Evolutionary conservation across 2,329 filamentous ascomycete genomes (phyloP).

Genomic region (Hortaea sp.): DNA sequence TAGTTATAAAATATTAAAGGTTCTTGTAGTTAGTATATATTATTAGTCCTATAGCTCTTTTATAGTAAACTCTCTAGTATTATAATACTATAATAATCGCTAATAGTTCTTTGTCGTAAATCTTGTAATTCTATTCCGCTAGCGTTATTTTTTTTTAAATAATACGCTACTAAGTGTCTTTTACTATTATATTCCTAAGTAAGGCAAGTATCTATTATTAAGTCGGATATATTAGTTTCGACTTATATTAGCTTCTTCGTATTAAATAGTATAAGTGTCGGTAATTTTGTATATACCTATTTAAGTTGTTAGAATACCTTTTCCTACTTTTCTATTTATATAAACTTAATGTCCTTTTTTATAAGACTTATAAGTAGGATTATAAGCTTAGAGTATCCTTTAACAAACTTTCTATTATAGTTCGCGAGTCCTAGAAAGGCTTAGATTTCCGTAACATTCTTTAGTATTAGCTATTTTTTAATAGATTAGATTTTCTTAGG

Average conservation of each 20-base stretch:
- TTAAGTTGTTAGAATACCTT: conserved; percentile 4
- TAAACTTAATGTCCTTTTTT: conserved; percentile 4
- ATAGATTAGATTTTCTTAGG: conserved; percentile 17
- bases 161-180: conserved; percentile 14
- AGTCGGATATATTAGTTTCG: conserved; percentile 1
- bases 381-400: conserved; percentile 6
- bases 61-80: conserved; percentile 5
- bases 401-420: conserved; percentile 9
- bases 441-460: conserved; percentile 13
- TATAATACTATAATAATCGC: conserved; percentile 21
- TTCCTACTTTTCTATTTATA: conserved; percentile 3
- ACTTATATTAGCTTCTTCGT: conserved; percentile 2
- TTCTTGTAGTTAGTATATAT: conserved; percentile 23
- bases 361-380: conserved; percentile 6
- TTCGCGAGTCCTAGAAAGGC: conserved; percentile 11
- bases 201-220: conserved; percentile 1
- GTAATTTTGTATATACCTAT: neutral
- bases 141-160: conserved; percentile 17
- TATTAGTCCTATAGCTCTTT: neutral
- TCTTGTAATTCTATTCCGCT: conserved; percentile 25
- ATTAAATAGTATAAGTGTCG: conserved; percentile 6
- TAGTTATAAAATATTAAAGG: conserved; percentile 21
- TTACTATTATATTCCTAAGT: conserved; percentile 1
- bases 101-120: conserved; percentile 28
- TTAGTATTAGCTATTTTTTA: conserved; percentile 14